These are phyloP conservation scores for Meripilus lineatus DNA, from an alignment of 1,284 basidiomycete species.

Conservation along the genomic window DNA sequence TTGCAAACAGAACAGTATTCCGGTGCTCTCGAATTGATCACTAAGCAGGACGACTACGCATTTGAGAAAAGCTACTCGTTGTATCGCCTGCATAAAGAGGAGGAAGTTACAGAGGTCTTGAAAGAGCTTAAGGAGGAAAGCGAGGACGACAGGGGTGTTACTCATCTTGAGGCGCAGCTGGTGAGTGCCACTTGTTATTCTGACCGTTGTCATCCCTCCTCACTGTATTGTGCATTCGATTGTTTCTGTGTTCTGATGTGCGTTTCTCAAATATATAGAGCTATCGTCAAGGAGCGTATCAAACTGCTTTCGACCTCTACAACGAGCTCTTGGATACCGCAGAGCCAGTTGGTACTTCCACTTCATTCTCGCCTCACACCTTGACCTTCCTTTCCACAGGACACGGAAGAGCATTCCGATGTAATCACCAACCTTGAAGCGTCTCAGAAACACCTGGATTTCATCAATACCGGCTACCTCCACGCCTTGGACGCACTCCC, in stretches of 20 bases:
- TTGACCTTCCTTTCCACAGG: constrained; percentile 33
- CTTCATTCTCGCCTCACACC: constrained; percentile 4
- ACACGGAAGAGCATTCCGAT: constrained; percentile 83
- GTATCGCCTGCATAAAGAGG: constrained; percentile 73
- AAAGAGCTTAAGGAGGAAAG: constrained; percentile 40
- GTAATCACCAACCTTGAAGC: constrained; percentile 80
- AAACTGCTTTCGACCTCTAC: constrained; percentile 69
- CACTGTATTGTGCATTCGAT: too few species aligned
- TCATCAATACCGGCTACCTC: constrained; percentile 68
- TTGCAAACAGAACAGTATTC: constrained; percentile 80
- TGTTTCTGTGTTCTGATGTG: constrained; percentile 1
- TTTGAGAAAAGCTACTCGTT: constrained; percentile 81
- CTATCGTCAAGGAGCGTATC: constrained; percentile 76
- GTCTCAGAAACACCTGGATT: constrained; percentile 75
- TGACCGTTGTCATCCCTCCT: background rate
- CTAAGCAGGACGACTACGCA: constrained; percentile 31
- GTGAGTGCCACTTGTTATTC: constrained; percentile 39
- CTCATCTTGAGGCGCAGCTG: constrained; percentile 82
- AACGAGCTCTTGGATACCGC: constrained; percentile 73
- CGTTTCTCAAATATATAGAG: too few species aligned
- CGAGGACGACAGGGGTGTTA: constrained; percentile 52
- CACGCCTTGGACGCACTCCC: constrained; percentile 57
- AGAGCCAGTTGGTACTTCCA: constrained; percentile 50
- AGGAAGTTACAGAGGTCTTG: constrained; percentile 57
- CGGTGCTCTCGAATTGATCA: constrained; percentile 51